Conservation (phyloP, 1,284 basidiomycete species). For the Sparassis latifolia region DNA sequence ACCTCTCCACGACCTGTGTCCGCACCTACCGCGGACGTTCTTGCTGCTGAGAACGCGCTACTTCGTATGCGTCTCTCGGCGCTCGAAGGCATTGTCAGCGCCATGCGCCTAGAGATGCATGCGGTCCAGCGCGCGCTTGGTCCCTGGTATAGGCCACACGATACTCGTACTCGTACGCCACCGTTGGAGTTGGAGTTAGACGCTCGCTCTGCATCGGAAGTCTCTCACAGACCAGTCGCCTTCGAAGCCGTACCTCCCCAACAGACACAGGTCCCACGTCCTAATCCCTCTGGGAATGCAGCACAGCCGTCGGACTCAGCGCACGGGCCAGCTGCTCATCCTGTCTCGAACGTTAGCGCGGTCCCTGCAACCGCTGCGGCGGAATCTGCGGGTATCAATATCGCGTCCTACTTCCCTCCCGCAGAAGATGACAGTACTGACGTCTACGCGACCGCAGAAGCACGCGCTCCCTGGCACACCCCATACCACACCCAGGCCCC, state of each 20-base stretch:
- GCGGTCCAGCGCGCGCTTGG: slow-evolving; percentile 17
- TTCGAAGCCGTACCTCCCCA: not conserved
- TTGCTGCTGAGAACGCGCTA: slow-evolving; percentile 16
- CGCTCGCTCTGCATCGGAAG: not conserved
- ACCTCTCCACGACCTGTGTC: not conserved
- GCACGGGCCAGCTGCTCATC: not conserved
- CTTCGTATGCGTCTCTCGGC: slow-evolving; percentile 15
- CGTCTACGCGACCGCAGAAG: not conserved
- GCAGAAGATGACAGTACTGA: slow-evolving; percentile 9
- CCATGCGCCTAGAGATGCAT: slow-evolving; percentile 14
- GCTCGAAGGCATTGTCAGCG: slow-evolving; percentile 17
- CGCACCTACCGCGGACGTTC: not conserved
- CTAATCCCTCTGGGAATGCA: not conserved
- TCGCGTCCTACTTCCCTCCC: slow-evolving; percentile 47
- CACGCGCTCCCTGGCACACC: not conserved
- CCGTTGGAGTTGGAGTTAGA: not conserved
- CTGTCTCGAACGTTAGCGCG: not conserved
- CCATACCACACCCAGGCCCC: not conserved
- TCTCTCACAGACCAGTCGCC: not conserved
- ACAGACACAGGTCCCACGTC: not conserved
- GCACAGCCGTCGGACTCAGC: not conserved
- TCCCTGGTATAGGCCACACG: slow-evolving; percentile 18
- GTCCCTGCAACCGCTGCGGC: slow-evolving; percentile 2
- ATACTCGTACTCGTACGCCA: not conserved
- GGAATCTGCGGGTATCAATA: slow-evolving; percentile 13